A percentile compares a stretch with the other conserved stretches of the same genome.
These are phyloP conservation scores for Stephania cephalantha DNA, from an alignment of 164 flowering plant genomes.

Conservation along the genomic window DNA sequence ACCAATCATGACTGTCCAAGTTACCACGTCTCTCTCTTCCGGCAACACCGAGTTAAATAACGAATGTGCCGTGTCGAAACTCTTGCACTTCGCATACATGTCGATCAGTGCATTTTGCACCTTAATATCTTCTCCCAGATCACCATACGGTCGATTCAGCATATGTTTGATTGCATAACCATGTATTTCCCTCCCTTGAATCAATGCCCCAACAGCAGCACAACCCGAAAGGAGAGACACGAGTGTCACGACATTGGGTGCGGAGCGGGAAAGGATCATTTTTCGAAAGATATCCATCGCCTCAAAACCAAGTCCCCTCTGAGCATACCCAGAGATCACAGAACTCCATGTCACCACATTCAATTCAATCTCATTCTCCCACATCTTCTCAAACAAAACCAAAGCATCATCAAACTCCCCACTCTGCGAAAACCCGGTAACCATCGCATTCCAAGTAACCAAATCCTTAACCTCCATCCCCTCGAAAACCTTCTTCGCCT, in stretches of 20 bases:
- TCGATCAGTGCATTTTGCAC: conserved; percentile 63
- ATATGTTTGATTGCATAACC: conserved; percentile 40
- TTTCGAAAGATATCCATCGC: conserved; percentile 53
- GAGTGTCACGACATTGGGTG: conserved; percentile 64
- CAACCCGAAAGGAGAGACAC: conserved; percentile 71
- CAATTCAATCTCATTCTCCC: conserved; percentile 38
- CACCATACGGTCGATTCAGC: conserved; percentile 24
- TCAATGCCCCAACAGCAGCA: conserved; percentile 54
- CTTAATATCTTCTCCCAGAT: conserved; percentile 45
- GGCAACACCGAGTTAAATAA: conserved; percentile 38
- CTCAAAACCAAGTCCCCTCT: conserved; percentile 56
- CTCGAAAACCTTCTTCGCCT: conserved; percentile 45
- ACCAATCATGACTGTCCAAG: conserved; percentile 88
- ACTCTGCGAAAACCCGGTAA: conserved; percentile 67
- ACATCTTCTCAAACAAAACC: conserved; percentile 48
- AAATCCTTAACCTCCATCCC: conserved; percentile 56
- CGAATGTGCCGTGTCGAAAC: conserved; percentile 22
- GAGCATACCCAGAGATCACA: conserved; percentile 71
- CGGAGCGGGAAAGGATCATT: conserved; percentile 41
- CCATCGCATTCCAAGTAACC: conserved; percentile 81
- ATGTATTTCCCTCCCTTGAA: conserved; percentile 65
- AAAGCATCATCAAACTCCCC: conserved; percentile 55
- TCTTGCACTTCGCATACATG: conserved; percentile 70
- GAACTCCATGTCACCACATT: conserved; percentile 85
- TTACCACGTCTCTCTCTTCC: conserved; percentile 51